These are phyloP conservation scores for Bidens hawaiensis DNA, from an alignment of 140 eudicot species.

Conservation along the genomic window DNA sequence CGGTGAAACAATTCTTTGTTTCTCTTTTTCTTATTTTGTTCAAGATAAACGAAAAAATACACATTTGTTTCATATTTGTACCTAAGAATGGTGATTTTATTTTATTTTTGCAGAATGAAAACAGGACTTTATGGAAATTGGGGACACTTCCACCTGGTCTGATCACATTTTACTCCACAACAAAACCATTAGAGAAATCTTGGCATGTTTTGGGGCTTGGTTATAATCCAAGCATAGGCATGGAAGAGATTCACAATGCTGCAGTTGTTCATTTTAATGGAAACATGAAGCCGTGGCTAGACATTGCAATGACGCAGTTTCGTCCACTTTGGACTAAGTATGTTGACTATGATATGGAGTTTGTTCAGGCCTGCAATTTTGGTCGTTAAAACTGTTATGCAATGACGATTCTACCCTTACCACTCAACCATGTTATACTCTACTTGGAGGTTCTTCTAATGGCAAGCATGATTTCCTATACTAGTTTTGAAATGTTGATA, in stretches of 20 bases:
- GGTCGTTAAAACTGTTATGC: constrained; percentile 40
- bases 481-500: constrained; percentile 32
- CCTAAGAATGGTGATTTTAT: constrained; percentile 7
- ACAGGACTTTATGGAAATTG: constrained; percentile 87
- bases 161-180: constrained; percentile 90
- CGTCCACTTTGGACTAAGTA: constrained; percentile 89
- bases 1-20: neutral
- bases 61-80: neutral
- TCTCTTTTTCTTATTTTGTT: neutral
- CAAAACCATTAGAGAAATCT: constrained; percentile 88
- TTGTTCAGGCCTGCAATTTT: constrained; percentile 84
- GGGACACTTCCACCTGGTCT: constrained; percentile 95
- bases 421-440: constrained; percentile 27
- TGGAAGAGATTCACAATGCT: constrained; percentile 86
- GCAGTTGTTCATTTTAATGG: constrained; percentile 95
- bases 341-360: constrained; percentile 86
- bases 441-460: constrained; percentile 20
- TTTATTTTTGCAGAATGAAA: constrained; percentile 80
- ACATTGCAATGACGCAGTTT: constrained; percentile 84
- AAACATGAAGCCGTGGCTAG: constrained; percentile 96
- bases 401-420: constrained; percentile 22
- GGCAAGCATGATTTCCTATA: constrained; percentile 26
- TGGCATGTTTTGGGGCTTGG: constrained; percentile 99
- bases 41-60: neutral
- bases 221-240: constrained; percentile 81